Percentiles rank a stretch among this genome's conserved stretches.
Evolutionary conservation across 495 filamentous ascomycete species (phyloP).

Genomic region (Viridothelium virens): DNA sequence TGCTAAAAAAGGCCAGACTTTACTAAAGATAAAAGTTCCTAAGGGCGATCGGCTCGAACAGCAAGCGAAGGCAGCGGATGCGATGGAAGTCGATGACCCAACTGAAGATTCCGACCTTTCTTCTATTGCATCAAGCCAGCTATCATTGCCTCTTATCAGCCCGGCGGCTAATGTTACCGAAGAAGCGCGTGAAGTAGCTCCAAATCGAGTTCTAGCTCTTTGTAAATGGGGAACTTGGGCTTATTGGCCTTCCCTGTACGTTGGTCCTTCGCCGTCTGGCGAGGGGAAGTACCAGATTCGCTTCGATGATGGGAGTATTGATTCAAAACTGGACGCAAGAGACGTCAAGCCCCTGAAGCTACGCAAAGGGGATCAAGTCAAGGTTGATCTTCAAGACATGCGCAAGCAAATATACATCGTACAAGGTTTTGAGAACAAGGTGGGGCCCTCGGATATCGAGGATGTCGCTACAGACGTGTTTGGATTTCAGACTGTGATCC

Average conservation of each 20-base stretch:
- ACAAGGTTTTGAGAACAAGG: constrained; percentile 30
- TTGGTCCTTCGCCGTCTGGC: constrained; percentile 20
- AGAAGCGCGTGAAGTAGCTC: constrained; percentile 12
- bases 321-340: constrained; percentile 18
- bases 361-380: constrained; percentile 35
- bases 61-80: neutral
- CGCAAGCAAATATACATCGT: constrained; percentile 34
- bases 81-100: neutral
- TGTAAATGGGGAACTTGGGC: constrained; percentile 31
- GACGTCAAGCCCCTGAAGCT: constrained; percentile 32
- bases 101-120: neutral
- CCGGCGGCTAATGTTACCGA: neutral
- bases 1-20: neutral
- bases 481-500: constrained; percentile 28
- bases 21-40: neutral
- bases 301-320: constrained; percentile 37
- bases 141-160: neutral
- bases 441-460: constrained; percentile 17
- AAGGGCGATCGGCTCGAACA: neutral
- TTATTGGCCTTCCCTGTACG: constrained; percentile 39
- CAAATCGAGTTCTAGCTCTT: constrained; percentile 35
- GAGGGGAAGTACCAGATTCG: constrained; percentile 23
- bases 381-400: constrained; percentile 35
- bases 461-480: constrained; percentile 30
- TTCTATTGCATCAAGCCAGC: neutral